These are phyloP conservation scores for Lactarius indigo DNA, from an alignment of 768 basidiomycete species.

Conservation along the genomic window DNA sequence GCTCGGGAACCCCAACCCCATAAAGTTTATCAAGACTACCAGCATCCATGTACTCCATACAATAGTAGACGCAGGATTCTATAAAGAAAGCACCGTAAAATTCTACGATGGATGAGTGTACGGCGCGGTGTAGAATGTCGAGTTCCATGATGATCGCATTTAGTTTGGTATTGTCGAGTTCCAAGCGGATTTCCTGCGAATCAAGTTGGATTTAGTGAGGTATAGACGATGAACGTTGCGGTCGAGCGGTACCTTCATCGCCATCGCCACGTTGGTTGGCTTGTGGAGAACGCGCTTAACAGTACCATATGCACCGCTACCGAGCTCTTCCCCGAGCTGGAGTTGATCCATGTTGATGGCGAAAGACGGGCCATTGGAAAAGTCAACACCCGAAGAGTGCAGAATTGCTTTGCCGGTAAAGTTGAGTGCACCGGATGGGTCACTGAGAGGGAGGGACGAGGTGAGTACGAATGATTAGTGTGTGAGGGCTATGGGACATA, in stretches of 20 bases:
- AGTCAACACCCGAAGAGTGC: conserved; percentile 84
- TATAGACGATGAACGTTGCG: not conserved
- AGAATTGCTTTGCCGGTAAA: conserved; percentile 92
- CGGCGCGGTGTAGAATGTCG: conserved; percentile 93
- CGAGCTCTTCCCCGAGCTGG: conserved; percentile 87
- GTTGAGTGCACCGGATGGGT: conserved; percentile 93
- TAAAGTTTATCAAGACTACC: conserved; percentile 88
- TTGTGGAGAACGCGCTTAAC: conserved; percentile 94
- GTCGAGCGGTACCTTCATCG: conserved; percentile 78
- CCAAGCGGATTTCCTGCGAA: conserved; percentile 90
- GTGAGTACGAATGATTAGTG: not conserved
- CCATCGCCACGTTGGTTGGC: conserved; percentile 95
- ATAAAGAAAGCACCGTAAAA: conserved; percentile 99
- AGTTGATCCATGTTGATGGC: conserved; percentile 94
- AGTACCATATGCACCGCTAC: conserved; percentile 95
- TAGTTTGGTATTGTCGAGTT: conserved; percentile 89
- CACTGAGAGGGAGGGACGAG: conserved; percentile 53
- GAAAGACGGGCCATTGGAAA: conserved; percentile 86
- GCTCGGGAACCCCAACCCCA: conserved; percentile 54
- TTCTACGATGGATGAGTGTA: conserved; percentile 89
- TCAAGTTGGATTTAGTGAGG: not conserved
- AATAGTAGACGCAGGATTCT: conserved; percentile 99
- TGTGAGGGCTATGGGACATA: conserved; percentile 41
- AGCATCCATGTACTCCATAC: conserved; percentile 99
- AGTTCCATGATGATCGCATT: conserved; percentile 99